A percentile compares a stretch with the other conserved stretches of the same genome.
Evolutionary conservation across 495 filamentous ascomycete genomes (phyloP).

Genomic region (Friedmanniomyces endolithicus): DNA sequence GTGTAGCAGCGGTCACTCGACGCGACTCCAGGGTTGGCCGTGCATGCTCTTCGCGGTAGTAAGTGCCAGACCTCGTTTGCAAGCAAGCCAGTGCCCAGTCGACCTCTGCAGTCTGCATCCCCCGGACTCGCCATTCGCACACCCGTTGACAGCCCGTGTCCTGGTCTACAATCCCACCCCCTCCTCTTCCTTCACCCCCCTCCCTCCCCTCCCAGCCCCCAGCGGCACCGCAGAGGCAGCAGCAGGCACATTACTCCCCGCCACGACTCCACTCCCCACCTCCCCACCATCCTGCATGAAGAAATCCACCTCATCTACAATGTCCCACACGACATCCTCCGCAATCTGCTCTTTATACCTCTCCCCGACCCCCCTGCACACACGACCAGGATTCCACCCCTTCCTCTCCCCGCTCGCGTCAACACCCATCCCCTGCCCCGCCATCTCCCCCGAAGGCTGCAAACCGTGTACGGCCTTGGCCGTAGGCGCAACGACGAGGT

Average conservation of each 20-base stretch:
- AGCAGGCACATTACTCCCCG: background rate
- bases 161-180: too few relatives aligned
- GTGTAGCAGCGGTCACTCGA: too few relatives aligned
- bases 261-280: background rate
- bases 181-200: too few relatives aligned
- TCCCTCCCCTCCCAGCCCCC: too few relatives aligned
- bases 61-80: too few relatives aligned
- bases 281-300: conserved; percentile 52
- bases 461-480: conserved; percentile 29
- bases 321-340: conserved; percentile 83
- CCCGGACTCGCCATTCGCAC: too few relatives aligned
- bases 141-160: too few relatives aligned
- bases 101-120: too few relatives aligned
- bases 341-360: conserved; percentile 89
- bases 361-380: conserved; percentile 46
- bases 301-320: conserved; percentile 83
- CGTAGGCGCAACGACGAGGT: conserved; percentile 10
- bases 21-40: too few relatives aligned
- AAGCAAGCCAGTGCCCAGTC: too few relatives aligned
- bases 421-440: conserved; percentile 12
- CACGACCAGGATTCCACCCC: conserved; percentile 14
- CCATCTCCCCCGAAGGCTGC: conserved; percentile 36
- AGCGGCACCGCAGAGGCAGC: too few relatives aligned
- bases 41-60: too few relatives aligned
- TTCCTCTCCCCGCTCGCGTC: conserved; percentile 1